Evolutionary conservation across 768 basidiomycete genomes (phyloP), one percentile per base, ranked within the genome.

Genomic region (Amanita molliuscula): DNA sequence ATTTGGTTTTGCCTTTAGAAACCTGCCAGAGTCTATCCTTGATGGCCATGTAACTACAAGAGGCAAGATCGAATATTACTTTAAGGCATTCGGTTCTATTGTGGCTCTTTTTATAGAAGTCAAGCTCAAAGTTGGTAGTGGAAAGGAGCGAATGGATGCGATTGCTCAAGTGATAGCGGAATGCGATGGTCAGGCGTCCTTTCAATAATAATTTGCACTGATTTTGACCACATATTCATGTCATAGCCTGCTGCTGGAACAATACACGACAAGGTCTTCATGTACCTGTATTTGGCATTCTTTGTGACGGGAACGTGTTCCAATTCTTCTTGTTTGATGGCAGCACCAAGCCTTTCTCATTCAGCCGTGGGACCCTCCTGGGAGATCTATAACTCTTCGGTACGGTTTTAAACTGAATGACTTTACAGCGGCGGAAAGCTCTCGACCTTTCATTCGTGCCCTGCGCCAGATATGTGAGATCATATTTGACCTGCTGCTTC

Each of bases 91-190:
- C 53, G 58, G 58, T 36, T 38, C 56, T 29, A 16, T 59, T 34
- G 36, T 54, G 34, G 46, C 54, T 49, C 52, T 60, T 23, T 57
- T 44, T 43, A 53, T 60, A 16, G 58, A 59, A 53, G 52, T 55
- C 47, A 59, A 59, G 47, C 46, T 48, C 21, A 52, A 48, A 44
- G 41, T 57, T n/a, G 51, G 52, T 21, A 53, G 52, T 47, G 42
- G 41, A 10, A 48, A 41, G 16, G 54, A 60, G 25, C 56, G 55
- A 38, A 6, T 26, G 43, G 25, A 44, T 28, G 25, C 43, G 7
- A 28, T 28, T 7, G 28, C 28, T 28, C 28, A 28, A 28, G 28
- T 28, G 28, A 28, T 28, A 28, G 28, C 28, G 28, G 28, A 28
- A 28, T 28, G 28, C 28, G 28, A 28, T 7, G 28, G 28, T 28